Evolutionary conservation across 768 basidiomycete species (phyloP), one percentile per base, ranked within the genome.

Genomic region (Psilocybe tampanensis): DNA sequence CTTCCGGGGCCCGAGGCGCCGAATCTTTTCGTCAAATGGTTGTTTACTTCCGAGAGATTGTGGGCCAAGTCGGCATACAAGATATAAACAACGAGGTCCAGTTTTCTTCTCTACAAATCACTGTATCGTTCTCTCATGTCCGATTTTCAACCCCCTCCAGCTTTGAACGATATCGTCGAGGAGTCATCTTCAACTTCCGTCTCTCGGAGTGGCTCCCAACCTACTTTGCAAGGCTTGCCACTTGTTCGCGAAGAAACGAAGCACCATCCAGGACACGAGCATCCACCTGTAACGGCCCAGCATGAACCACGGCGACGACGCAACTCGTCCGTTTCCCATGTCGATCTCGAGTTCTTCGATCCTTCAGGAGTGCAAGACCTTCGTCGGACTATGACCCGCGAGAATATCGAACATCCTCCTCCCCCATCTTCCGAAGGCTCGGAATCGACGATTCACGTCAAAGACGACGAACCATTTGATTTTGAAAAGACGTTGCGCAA

Each of bases 271-370:
- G 21, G 51, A 5, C 55, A 60, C 26, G 39, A 52, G 18, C 44
- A 55, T 18, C 55, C 60, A 34, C 56, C 64, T 24, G 45, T 52
- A 2, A 52, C 59, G 7, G 18, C 56, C 29, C 42, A 58, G n/a
- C 51, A 61, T 12, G 58, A 59, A 23, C 55, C 62, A 61, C 61
- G 61, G 29, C 44, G 36, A 3, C 52, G 66, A 1, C 36, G 58
- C 12, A 50, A 61, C 52, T 68, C 67, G 0, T 55, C 64, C 0
- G 68, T 69, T 0, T 78, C 77, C 33, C 74, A 62, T 52, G 79
- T 83, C 17, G 70, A 74, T 32, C 56, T 84, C 19, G 80, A 78
- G 42, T 79, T 78, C 61, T 86, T 86, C 65, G 84, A 87, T 65
- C 82, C 79, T 1, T 67, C 64, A n/a, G 86, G 85, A 11, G 77